Evolutionary conservation across 148 eudicot genomes (phyloP).

Genomic region (Fagopyrum tataricum): DNA sequence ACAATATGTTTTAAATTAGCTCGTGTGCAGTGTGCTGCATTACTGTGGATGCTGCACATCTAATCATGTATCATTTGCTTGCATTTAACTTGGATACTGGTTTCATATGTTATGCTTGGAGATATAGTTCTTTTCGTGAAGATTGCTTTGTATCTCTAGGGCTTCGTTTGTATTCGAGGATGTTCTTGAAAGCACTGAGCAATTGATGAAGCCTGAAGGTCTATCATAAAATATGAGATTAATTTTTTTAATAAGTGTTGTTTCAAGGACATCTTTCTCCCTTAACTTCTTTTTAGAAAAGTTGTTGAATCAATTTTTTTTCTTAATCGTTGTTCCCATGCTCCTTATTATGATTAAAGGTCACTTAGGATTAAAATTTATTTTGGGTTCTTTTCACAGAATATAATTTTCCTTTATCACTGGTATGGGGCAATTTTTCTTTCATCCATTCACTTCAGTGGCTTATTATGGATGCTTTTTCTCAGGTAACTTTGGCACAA

Average conservation of each 20-base stretch:
- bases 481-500: conserved; percentile 29
- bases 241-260: not conserved
- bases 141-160: not conserved
- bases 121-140: not conserved
- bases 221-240: not conserved
- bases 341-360: not conserved
- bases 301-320: not conserved
- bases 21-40: not conserved
- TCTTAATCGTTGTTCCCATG: not conserved
- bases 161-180: not conserved
- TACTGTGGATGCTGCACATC: not conserved
- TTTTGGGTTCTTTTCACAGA: not conserved
- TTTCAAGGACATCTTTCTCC: not conserved
- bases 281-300: not conserved
- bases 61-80: not conserved
- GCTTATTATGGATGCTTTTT: not conserved
- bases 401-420: not conserved
- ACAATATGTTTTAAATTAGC: not conserved
- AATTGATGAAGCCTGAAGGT: not conserved
- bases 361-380: not conserved
- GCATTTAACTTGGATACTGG: not conserved
- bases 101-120: not conserved
- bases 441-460: not conserved
- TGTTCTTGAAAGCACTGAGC: not conserved
- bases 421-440: not conserved